phyloP scores from a whole-genome alignment of 768 basidiomycete genomes.

The Mycena venus region DNA sequence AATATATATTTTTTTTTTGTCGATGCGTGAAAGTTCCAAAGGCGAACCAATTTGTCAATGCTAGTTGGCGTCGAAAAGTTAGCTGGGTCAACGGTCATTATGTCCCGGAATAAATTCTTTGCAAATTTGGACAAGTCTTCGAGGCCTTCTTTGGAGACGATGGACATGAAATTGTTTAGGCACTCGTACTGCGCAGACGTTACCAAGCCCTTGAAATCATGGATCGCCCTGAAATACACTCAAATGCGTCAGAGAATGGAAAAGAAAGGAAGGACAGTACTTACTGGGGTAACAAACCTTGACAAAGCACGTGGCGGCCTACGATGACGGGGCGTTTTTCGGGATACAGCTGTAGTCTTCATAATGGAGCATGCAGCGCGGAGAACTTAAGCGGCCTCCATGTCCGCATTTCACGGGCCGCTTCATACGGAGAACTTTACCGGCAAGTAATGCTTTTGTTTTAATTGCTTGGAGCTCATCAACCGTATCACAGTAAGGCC shows the following conservation, averaged over 20 bases:
- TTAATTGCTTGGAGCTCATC: background rate
- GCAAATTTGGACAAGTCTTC: too few relatives aligned
- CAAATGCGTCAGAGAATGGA: too few relatives aligned
- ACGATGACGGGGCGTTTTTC: background rate
- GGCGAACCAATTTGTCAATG: background rate
- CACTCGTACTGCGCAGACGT: too few relatives aligned
- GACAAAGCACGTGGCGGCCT: slow-evolving; percentile 1
- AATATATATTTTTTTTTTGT: background rate
- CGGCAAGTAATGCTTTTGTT: background rate
- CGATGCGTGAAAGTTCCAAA: background rate
- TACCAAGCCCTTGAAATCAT: too few relatives aligned
- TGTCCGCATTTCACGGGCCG: slow-evolving; percentile 13
- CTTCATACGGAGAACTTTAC: slow-evolving; percentile 10
- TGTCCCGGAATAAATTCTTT: background rate
- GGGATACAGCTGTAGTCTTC: slow-evolving; percentile 26
- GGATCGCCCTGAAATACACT: too few relatives aligned
- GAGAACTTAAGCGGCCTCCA: slow-evolving; percentile 24
- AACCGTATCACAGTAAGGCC: too few relatives aligned
- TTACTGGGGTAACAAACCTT: slow-evolving; percentile 18
- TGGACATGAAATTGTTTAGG: too few relatives aligned
- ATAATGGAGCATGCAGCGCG: slow-evolving; percentile 12
- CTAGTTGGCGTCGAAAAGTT: background rate
- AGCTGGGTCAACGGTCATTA: background rate
- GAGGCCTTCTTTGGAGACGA: too few relatives aligned
- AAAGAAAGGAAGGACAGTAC: background rate